Evolutionary conservation across 495 filamentous ascomycete genomes (phyloP), one percentile per base, ranked within the genome.

Genomic region (Neurospora sp.): DNA sequence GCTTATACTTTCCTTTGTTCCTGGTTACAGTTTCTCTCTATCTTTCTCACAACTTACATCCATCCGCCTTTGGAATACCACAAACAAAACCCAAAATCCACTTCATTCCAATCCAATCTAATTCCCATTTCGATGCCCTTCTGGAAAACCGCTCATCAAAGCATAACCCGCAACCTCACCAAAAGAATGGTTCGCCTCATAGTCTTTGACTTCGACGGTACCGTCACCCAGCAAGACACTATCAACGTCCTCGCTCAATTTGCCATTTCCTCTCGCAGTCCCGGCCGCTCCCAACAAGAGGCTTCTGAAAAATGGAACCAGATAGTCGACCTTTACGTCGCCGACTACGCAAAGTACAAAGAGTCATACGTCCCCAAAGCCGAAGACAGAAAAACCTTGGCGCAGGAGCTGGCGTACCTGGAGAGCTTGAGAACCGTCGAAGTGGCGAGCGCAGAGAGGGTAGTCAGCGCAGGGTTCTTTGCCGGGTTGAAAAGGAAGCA

Each of bases 161-260:
- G 23, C 70, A 27, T 69, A n/a, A 44, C 41, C 42, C 16, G 27
- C 69, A 39, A 8, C 31, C 20, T 23, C 11, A 18, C 11, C 40
- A 42, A 42, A 54, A 70, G 18, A 39, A 38, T 54, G 37, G 54
- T 69, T 37, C 69, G 72, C 39, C 81, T 85, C 76, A 75, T 86
- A 74, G 78, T 86, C 73, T 76, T 86, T 1, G 85, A 86, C 74
- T 86, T 86, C 70, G 85, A 86, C 78, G 83, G 83, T 70, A 86
- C 85, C 39, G 84, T 86, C 75, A 86, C 85, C 38, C 74, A 73
- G 3, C n/a, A 69, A 14, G 81, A 82, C 75, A 79, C 81, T 35
- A 75, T 82, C 71, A 39, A 73, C 75, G 39, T 71, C 59, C 70
- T 82, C 54, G 74, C 75, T 69, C n/a, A 74, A 20, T 46, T 69